Base-by-base conservation (phyloP, 768 basidiomycete genomes). In the Rubroboletus satanas region DNA sequence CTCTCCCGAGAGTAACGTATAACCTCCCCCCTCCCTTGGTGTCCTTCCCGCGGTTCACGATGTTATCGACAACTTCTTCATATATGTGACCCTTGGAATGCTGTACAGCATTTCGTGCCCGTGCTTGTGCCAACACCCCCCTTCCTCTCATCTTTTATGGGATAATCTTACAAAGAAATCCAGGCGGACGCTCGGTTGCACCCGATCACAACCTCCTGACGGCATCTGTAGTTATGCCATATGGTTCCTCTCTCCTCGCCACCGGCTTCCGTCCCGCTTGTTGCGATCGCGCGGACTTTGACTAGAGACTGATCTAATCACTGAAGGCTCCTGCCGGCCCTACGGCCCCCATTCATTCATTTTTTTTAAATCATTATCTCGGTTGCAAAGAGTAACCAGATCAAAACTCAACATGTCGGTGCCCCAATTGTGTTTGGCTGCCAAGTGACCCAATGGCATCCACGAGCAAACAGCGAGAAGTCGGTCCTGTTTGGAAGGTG, bases 241-340 rank as follows among this genome's bases (percentile, higher is more conserved):
- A 67, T 65, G 65, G 63, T 35, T 36, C 45, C 31, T 49, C 43
- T 48, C 55, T 45, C 57, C 41, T 46, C 45, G 58, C 58, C 68
- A 66, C 62, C 67, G 66, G 68, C 55, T 57, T 64, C 60, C 66
- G 68, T 69, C 47, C 64, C 68, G 64, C 55, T 54, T 46, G 53
- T 54, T 54, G 52, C 52, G 55, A 66, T 66, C 61, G 60, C 54
- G 66, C 66, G 66, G 67, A 61, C 49, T 51, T 62, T 52, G 45
- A 56, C 56, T 36, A 50, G 28, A 50, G 49, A 56, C 54, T 57
- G 65, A 62, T 69, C 62, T 52, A 66, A 65, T 64, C 68, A 55
- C 42, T 46, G 26, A 37, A 55, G 18, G 31, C 45, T 53, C 36
- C 57, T 59, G 49, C 50, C 60, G 58, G 57, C 21, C 39, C 41